Evolutionary conservation across 129 eudicot genomes (phyloP), one percentile per base, ranked within the genome.

Genomic region (Artemisia tridentata): DNA sequence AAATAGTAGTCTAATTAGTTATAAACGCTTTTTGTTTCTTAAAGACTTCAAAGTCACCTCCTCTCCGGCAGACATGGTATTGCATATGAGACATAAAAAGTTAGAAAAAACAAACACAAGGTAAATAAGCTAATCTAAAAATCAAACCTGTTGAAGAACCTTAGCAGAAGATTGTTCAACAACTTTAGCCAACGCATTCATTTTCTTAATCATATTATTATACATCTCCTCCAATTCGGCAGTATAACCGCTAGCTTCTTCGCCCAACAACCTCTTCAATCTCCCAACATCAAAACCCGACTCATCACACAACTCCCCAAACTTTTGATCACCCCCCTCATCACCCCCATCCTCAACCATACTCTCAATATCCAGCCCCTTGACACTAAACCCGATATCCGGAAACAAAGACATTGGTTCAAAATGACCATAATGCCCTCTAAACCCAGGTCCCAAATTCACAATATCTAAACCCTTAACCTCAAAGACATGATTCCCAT

Each of bases 371-470:
- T 46, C 48, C 49, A 69, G 16, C 45, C 86, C 81, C 72, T 63
- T 64, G 65, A 63, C 80, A 15, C 76, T 80, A 66, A 81, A 89
- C 0, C 74, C 62, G 89, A 88, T 63, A 18, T 58, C 77, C 0
- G 99, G 97, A 38, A 93, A 84, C 13, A 69, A 67, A 48, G 95
- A 78, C 38, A 69, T 79, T 0, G 96, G 92, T 62, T 80, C 70
- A 53, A 90, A 90, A 29, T 78, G 60, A 60, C 82, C 82, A 55
- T 95, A 95, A 67, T 88, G 92, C 1, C 86, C 84, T 19, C 98
- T 81, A 67, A 95, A 90, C 19, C 84, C 86, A 4, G 97, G 99
- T 0, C 99, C 97, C 63, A 95, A 76, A 73, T 95, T 95, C 34
- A 90, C 78, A 5, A 95, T 72, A 8, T 79, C 81, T 29, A 95